Conservation (phyloP, 2,329 filamentous ascomycete species). For the Claviceps fusiformis region DNA sequence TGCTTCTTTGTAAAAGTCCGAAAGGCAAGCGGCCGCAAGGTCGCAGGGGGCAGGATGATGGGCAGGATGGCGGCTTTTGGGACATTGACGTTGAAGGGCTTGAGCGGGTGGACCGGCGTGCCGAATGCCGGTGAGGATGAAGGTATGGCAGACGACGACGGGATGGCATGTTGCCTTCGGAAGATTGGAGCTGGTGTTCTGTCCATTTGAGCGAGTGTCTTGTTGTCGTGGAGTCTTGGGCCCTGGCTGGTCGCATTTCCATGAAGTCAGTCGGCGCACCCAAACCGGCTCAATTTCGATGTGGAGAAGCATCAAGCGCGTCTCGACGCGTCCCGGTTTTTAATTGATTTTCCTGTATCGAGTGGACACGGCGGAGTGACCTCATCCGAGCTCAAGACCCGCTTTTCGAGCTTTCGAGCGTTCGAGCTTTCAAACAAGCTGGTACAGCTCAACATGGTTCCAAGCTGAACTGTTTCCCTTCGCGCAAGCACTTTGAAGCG, state of each 20-base stretch:
- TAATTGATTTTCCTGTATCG: conserved; percentile 22
- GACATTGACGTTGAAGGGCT: conserved; percentile 41
- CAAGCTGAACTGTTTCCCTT: too few species aligned
- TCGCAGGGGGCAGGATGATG: conserved; percentile 77
- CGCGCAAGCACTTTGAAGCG: background rate
- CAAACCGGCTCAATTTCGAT: background rate
- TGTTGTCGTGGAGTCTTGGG: background rate
- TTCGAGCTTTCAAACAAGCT: background rate
- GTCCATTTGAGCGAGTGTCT: conserved; percentile 18
- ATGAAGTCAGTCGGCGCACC: background rate
- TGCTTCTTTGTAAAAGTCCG: conserved; percentile 96
- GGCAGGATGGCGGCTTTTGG: conserved; percentile 60
- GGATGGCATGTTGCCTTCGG: conserved; percentile 21
- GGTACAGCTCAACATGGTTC: background rate
- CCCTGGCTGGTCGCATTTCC: background rate
- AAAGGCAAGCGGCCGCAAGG: conserved; percentile 80
- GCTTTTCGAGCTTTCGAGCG: background rate
- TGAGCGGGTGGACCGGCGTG: conserved; percentile 69
- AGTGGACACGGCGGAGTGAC: conserved; percentile 15
- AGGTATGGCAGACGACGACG: conserved; percentile 48
- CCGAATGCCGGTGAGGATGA: conserved; percentile 86
- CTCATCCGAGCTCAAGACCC: conserved; percentile 13
- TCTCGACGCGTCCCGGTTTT: conserved; percentile 20
- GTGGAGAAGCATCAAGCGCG: background rate
- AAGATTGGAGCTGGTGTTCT: conserved; percentile 25